Base-by-base conservation (phyloP, 2,329 filamentous ascomycete genomes). In the Xylaria sp. region DNA sequence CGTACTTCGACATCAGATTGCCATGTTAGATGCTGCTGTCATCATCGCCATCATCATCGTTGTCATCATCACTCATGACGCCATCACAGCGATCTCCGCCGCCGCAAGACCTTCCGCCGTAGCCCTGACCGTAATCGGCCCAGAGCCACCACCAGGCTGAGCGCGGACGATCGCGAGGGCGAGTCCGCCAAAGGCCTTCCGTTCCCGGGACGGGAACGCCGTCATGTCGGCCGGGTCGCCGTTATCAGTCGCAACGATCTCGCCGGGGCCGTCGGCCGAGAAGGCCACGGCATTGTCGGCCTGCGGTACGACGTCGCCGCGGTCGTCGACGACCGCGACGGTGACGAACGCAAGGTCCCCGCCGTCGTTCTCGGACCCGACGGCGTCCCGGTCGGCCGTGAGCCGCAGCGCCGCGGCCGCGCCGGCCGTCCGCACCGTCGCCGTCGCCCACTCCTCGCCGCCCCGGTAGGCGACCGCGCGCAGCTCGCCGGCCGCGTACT, bases 231-330 rank as follows among this genome's bases (percentile, higher is more conserved):
- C 66, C 4, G 76, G 75, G 50, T 81, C 72, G 1, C 80, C 80
- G 48, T 82, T 82, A 46, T 83, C 79, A 0, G 80, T 83, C 0
- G 76, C 66, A 1, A 79, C 71, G 40, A 83, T 75, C 62, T 75
- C 67, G 0, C 74, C 81, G 0, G 72, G 70, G 0, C 76, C 78
- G 1, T 64, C 62, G 4, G 80, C 56, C 0, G 73, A 71, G 56
- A 82, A 82, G 0, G 68, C 72, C 39, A 83, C 70, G 13, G 57
- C 58, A 56, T 77, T 69, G 18, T 65, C 65, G 1, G 79, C 80
- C 2, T 61, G 54, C 0, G 77, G 76, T 1, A 82, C 78, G 0
- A 72, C 52, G 39, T 74, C 67, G 1, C 78, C 79, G 0, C 71
- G 60, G 8, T 40, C 63, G 51, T 83, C 80, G 2, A 76, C 64